Evolutionary conservation across 2,329 filamentous ascomycete genomes (phyloP).

Genomic region (Cladophialophora immunda): DNA sequence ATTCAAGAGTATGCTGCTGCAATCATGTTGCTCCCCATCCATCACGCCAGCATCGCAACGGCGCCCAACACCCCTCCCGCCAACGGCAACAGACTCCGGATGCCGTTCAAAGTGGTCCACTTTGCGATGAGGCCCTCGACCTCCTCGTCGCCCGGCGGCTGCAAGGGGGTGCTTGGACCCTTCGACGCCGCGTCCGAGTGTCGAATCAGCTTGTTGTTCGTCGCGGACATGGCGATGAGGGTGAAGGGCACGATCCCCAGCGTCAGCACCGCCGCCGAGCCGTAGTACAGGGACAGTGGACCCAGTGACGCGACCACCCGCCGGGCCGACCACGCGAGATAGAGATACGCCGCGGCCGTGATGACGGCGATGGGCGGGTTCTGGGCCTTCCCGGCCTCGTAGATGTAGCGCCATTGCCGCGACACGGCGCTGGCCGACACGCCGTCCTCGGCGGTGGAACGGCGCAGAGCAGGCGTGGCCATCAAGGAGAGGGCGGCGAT

Average conservation of each 20-base stretch:
- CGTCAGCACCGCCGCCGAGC: background rate
- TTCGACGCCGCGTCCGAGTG: background rate
- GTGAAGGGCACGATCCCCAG: constrained; percentile 14
- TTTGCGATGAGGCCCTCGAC: background rate
- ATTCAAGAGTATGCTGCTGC: background rate
- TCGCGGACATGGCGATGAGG: constrained; percentile 3
- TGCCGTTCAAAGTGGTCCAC: background rate
- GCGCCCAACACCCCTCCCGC: background rate
- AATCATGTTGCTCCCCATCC: background rate
- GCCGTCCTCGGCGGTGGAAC: background rate
- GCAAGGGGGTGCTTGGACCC: background rate
- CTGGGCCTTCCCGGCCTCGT: constrained; percentile 26
- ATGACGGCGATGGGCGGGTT: constrained; percentile 43
- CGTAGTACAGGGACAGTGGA: constrained; percentile 4
- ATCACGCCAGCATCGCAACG: background rate
- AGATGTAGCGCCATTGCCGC: background rate
- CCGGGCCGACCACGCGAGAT: constrained; percentile 44
- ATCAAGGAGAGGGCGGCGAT: background rate
- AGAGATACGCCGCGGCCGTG: constrained; percentile 41
- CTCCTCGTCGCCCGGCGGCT: background rate
- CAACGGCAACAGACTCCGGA: background rate
- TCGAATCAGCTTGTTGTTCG: constrained; percentile 6
- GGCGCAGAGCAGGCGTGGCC: background rate
- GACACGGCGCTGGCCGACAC: background rate
- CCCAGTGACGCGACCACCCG: background rate